Evolutionary conservation across 352 stramenopile species (phyloP).

Genomic region (Globisporangium perplexum): DNA sequence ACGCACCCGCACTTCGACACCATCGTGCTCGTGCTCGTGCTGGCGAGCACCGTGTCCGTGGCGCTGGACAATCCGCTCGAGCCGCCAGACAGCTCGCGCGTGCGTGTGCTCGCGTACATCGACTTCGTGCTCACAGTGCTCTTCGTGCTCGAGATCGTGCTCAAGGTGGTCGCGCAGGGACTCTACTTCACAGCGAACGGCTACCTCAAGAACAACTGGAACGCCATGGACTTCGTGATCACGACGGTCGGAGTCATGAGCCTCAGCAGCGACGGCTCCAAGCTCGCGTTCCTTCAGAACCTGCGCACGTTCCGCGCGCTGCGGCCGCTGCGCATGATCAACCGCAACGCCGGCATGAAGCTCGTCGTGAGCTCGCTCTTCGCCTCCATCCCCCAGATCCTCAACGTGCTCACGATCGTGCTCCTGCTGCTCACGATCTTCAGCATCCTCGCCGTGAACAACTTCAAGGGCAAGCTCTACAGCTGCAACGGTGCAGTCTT

Average conservation of each 20-base stretch:
- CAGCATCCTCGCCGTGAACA: slow-evolving; percentile 89
- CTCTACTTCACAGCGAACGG: slow-evolving; percentile 49
- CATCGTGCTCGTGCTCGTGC: slow-evolving; percentile 58
- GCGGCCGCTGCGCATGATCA: slow-evolving; percentile 78
- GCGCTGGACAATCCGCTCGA: slow-evolving; percentile 75
- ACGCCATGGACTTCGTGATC: slow-evolving; percentile 88
- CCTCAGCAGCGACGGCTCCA: slow-evolving; percentile 53
- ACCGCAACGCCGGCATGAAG: slow-evolving; percentile 65
- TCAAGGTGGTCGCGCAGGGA: slow-evolving; percentile 86
- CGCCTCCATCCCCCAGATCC: slow-evolving; percentile 67
- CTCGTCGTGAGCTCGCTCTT: slow-evolving; percentile 86
- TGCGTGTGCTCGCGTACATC: slow-evolving; percentile 43
- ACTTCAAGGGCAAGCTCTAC: slow-evolving; percentile 86
- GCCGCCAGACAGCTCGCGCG: slow-evolving; percentile 27
- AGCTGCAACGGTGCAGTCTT: slow-evolving; percentile 49
- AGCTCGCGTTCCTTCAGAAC: slow-evolving; percentile 56
- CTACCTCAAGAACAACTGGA: slow-evolving; percentile 86
- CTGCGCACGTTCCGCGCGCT: slow-evolving; percentile 75
- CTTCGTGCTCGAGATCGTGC: slow-evolving; percentile 80
- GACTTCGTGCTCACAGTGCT: slow-evolving; percentile 70
- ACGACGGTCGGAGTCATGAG: slow-evolving; percentile 70
- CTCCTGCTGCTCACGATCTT: slow-evolving; percentile 89
- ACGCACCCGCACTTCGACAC: slow-evolving; percentile 67
- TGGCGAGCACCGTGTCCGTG: slow-evolving; percentile 54
- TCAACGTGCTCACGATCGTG: slow-evolving; percentile 75